Percentiles rank a stretch among this genome's conserved stretches.
Evolutionary conservation across 1,139 yeast genomes (phyloP).

Genomic region (Blastobotrys capitulatus): DNA sequence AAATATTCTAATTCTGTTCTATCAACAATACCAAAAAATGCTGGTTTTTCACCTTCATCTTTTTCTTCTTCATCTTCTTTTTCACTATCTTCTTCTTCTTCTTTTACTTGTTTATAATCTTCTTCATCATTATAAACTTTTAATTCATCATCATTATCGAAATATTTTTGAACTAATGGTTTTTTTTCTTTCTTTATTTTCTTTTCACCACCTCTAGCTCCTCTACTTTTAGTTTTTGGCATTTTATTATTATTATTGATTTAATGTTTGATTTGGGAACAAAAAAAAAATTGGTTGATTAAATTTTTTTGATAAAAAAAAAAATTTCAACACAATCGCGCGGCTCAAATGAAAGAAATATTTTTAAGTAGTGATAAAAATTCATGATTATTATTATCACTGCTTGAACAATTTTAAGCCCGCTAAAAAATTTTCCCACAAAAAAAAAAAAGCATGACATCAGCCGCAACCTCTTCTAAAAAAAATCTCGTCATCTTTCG

Average conservation of each 20-base stretch:
- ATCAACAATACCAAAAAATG: slow-evolving; percentile 84
- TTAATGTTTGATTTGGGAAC: background rate
- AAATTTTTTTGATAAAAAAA: background rate
- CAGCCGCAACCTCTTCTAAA: background rate
- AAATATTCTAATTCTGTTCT: slow-evolving; percentile 81
- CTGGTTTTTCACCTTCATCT: slow-evolving; percentile 4
- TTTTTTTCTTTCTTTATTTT: slow-evolving; percentile 2
- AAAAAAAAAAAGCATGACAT: background rate
- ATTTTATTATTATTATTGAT: background rate
- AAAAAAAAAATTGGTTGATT: background rate
- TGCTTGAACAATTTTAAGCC: background rate
- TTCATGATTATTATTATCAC: no score
- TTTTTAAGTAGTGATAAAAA: no score
- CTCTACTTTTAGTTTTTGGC: slow-evolving; percentile 7
- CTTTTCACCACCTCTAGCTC: slow-evolving; percentile 17
- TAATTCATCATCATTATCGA: slow-evolving; percentile 10
- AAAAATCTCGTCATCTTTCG: no score
- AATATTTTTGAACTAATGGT: slow-evolving; percentile 7
- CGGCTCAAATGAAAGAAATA: no score
- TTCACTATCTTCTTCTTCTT: slow-evolving; percentile 3
- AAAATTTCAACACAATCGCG: no score
- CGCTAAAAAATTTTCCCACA: no score
- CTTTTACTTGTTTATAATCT: slow-evolving; percentile 3
- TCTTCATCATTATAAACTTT: slow-evolving; percentile 12
- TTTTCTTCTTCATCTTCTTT: slow-evolving; percentile 9